Base-by-base conservation (phyloP, 2,329 filamentous ascomycete genomes). In the Metarhizium rileyi region DNA sequence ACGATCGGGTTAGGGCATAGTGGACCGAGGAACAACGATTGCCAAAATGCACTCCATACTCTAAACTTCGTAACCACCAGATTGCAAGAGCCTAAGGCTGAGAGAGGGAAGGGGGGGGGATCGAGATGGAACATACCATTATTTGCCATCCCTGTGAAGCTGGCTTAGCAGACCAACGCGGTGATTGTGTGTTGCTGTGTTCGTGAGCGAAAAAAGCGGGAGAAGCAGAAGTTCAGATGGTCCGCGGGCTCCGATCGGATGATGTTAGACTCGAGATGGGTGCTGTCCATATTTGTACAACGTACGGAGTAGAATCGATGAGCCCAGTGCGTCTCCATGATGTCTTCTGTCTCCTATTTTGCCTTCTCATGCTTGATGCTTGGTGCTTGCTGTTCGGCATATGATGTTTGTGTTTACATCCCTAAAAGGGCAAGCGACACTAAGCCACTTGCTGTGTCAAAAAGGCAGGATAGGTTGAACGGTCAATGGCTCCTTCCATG, bases 1-100 rank as follows among this genome's bases (percentile, higher is more conserved):
- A 56, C 50, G 44, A 52, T 40, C 10, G 46, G 42, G 45, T 41
- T 41, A 47, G 27, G 40, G 26, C 20, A 20, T 14, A 16, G 35
- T 16, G 2, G 35, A 18, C 6, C 5, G 18, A 42, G 8, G 35
- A 38, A n/a, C n/a, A n/a, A n/a, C n/a, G 35, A 10, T 38, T 38
- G 18, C 35, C 7, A 38, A 38, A 38, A 38, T 18, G 18, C 16
- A 20, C 30, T 33, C 12, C 27, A 5, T 28, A 10, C 27, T 28
- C 27, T 28, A 10, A 5, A 28, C 27, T 28, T 10, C n/a, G n/a
- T n/a, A n/a, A n/a, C n/a, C n/a, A n/a, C n/a, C n/a, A n/a, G n/a
- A n/a, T n/a, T n/a, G n/a, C n/a, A n/a, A n/a, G n/a, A n/a, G n/a
- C n/a, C n/a, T 3, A 38, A n/a, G 35, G 35, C 30, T 12, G 30